Evolutionary conservation across 1,284 basidiomycete species (phyloP).

Genomic region (Microbotryomycetes sp.): DNA sequence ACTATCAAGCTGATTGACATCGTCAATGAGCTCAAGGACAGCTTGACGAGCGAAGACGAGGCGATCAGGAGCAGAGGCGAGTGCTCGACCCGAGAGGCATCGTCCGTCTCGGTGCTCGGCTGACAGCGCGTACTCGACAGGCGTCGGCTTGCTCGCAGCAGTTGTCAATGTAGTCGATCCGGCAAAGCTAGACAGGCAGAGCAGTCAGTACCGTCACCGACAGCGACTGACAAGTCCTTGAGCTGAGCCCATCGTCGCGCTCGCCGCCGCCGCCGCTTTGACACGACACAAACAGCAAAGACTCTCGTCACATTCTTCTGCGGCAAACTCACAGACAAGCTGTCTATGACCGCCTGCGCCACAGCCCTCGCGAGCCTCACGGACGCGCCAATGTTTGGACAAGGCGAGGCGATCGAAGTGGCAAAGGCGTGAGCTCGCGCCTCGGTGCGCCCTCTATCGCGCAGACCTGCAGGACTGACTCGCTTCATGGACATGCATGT

Average conservation of each 20-base stretch:
- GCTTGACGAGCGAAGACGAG: conserved; percentile 78
- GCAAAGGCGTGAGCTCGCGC: conserved; percentile 54
- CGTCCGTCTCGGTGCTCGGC: background rate
- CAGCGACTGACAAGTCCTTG: no score
- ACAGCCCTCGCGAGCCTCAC: conserved; percentile 63
- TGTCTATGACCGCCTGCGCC: conserved; percentile 66
- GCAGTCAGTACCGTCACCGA: conserved; percentile 52
- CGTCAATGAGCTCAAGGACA: conserved; percentile 80
- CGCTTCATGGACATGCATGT: conserved; percentile 9
- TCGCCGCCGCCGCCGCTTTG: no score
- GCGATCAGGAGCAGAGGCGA: conserved; percentile 68
- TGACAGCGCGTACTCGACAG: conserved; percentile 48
- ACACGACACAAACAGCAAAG: no score
- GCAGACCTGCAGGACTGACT: background rate
- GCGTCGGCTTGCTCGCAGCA: conserved; percentile 62
- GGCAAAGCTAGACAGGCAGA: conserved; percentile 67
- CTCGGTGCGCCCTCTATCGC: no score
- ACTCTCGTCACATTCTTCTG: conserved; percentile 77
- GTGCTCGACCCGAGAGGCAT: conserved; percentile 18
- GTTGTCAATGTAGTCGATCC: conserved; percentile 57
- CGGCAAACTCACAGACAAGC: conserved; percentile 73
- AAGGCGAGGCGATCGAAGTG: conserved; percentile 62
- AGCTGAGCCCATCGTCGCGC: no score
- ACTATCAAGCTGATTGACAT: conserved; percentile 54
- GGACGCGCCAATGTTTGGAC: conserved; percentile 57